Evolutionary conservation across 371 early-diverging fungal species (phyloP).

Genomic region (Mortierella sp.): DNA sequence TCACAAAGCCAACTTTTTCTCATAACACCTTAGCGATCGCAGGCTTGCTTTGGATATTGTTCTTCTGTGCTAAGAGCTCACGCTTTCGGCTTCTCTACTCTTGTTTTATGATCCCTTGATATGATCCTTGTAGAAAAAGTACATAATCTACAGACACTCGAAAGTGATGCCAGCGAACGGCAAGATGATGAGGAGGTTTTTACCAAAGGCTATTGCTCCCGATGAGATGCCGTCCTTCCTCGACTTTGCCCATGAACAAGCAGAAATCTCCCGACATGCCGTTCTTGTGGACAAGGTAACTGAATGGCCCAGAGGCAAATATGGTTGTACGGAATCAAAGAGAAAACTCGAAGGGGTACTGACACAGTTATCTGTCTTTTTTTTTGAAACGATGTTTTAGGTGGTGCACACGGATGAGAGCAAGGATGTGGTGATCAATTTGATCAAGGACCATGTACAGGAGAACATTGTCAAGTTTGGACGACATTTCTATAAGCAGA

Average conservation of each 20-base stretch:
- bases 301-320: too few species aligned
- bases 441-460: constrained; percentile 72
- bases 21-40: too few species aligned
- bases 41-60: neutral
- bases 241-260: constrained; percentile 59
- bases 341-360: too few species aligned
- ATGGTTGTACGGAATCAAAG: too few species aligned
- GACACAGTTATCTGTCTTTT: neutral
- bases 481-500: constrained; percentile 70
- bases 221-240: constrained; percentile 62
- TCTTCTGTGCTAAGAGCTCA: neutral
- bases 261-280: constrained; percentile 61
- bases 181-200: constrained; percentile 43
- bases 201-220: constrained; percentile 60
- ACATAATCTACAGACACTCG: constrained; percentile 68
- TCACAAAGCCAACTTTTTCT: neutral
- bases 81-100: neutral
- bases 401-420: constrained; percentile 26
- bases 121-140: too few species aligned
- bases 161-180: constrained; percentile 60
- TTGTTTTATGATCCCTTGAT: constrained; percentile 61
- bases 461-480: constrained; percentile 76
- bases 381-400: neutral
- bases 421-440: constrained; percentile 52
- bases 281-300: constrained; percentile 74